These are phyloP conservation scores for Backusella parvicylindrica DNA, from an alignment of 192 early-diverging fungal species.

Conservation along the genomic window DNA sequence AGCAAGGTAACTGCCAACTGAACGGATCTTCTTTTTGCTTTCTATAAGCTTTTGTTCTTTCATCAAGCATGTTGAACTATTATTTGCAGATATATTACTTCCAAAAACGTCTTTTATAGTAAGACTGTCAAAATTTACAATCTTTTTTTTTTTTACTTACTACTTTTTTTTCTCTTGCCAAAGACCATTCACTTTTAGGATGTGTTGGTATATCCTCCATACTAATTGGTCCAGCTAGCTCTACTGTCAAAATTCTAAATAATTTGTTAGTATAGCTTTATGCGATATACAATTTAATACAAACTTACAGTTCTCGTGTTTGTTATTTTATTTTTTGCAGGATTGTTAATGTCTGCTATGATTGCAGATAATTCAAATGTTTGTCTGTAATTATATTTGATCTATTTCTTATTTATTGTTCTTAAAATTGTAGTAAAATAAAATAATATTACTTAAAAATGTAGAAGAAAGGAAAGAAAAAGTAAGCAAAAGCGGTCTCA, in stretches of 20 bases:
- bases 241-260: neutral
- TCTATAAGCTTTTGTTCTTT: neutral
- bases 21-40: neutral
- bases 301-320: neutral
- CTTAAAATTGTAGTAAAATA: neutral
- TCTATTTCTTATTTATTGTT: neutral
- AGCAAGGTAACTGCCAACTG: neutral
- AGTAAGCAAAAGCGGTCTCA: neutral
- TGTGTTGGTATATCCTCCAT: conserved; percentile 6
- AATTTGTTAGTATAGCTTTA: neutral
- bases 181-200: neutral
- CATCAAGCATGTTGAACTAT: neutral
- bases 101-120: neutral
- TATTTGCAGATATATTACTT: neutral
- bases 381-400: neutral
- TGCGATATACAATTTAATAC: neutral
- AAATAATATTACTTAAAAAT: neutral
- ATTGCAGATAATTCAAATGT: neutral
- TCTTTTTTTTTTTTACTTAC: neutral
- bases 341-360: neutral
- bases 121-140: neutral
- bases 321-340: neutral
- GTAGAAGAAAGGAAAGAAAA: neutral
- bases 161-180: neutral
- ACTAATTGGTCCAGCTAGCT: neutral